Conservation (phyloP, 1,284 basidiomycete species). For the Hemileia vastatrix region DNA sequence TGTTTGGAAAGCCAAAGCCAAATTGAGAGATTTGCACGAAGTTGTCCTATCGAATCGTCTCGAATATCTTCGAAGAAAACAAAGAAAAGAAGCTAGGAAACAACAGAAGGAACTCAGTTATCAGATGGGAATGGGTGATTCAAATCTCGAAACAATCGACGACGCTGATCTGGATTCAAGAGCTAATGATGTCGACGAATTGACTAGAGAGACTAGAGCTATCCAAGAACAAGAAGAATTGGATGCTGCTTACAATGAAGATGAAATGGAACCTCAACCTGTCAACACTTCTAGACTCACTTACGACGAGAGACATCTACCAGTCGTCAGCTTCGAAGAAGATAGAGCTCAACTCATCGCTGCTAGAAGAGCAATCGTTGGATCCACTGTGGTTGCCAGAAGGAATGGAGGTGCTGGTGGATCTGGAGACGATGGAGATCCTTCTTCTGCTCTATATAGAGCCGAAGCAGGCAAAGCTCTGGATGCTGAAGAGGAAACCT, state of each 20-base stretch:
- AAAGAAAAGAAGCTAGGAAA: slow-evolving; percentile 33
- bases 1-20: slow-evolving; percentile 38
- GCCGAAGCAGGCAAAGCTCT: slow-evolving; percentile 35
- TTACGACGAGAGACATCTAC: slow-evolving; percentile 31
- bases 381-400: slow-evolving; percentile 30
- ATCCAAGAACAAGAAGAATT: slow-evolving; percentile 17
- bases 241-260: slow-evolving; percentile 25
- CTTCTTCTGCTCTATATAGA: too few species aligned
- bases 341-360: slow-evolving; percentile 28
- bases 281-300: slow-evolving; percentile 26
- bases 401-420: slow-evolving; percentile 6
- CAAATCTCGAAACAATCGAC: slow-evolving; percentile 2
- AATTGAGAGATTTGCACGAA: slow-evolving; percentile 36
- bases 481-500: slow-evolving; percentile 37
- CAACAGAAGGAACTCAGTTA: slow-evolving; percentile 32
- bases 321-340: slow-evolving; percentile 26
- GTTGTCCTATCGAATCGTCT: slow-evolving; percentile 36
- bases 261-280: slow-evolving; percentile 36
- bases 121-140: slow-evolving; percentile 24
- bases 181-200: neutral
- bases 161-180: too few species aligned
- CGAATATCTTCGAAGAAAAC: slow-evolving; percentile 35
- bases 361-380: slow-evolving; percentile 29
- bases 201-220: neutral
- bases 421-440: slow-evolving; percentile 13